Base-by-base conservation (phyloP, 257 asterid genomes). In the Capsicum pubescens region DNA sequence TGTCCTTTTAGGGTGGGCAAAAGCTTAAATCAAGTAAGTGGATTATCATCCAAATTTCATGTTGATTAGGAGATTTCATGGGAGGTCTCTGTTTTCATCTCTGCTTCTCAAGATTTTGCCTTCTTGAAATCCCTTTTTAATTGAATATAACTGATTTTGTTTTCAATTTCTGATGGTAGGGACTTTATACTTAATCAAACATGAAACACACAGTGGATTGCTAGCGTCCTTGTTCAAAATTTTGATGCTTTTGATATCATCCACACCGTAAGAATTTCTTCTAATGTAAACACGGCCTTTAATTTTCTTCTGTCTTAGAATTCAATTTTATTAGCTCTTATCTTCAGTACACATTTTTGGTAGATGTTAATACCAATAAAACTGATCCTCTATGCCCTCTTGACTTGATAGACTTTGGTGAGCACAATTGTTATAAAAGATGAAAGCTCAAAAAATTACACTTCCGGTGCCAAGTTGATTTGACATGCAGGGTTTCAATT, bases 261-360 rank as follows among this genome's bases (percentile, higher is more conserved):
- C 97, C 84, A 95, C 99, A 8, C 99, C 99, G 99, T 95, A 91
- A 93, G 98, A 81, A 46, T 77, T 64, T 78, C 48, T 76, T 52
- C 81, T 54, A 26, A 54, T 77, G 32, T 77, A 77, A 54, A 77
- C 61, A 77, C 19, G 0, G 48, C 14, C 81, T 52, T 77, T 15
- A 77, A 36, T 77, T 77, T 54, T 19, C 21, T 26, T 26, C 64
- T 54, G n/a, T 52, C 50, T 26, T 54, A 55, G 64, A 63, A 26
- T 76, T 76, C 64, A 52, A n/a, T 54, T 77, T 52, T 54, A 77
- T 77, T 54, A 77, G 81, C 26, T 77, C 63, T 77, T 5, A 77
- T 77, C 46, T 77, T 77, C 81, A 77, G 21, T 74, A 50, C 21
- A 11, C 44, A 14, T 54, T 69, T 52, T 32, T 77, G 64, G 46